Conservation (phyloP, 306 rosid genomes). For the Senna tora region DNA sequence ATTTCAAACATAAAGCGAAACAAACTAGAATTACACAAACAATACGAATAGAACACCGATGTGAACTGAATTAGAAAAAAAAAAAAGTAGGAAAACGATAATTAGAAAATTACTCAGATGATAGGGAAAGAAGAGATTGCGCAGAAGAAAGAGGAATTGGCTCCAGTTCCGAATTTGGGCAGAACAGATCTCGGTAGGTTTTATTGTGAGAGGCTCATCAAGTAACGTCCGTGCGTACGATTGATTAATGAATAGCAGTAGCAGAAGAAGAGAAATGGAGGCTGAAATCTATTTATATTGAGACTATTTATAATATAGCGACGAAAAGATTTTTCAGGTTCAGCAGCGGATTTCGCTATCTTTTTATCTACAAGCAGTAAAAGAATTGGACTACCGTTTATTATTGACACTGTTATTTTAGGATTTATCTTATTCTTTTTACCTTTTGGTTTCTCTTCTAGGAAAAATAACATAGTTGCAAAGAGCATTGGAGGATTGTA, state of each 20-base stretch:
- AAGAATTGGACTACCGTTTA: not conserved
- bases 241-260: slow-evolving; percentile 21
- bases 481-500: too few relatives aligned
- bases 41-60: slow-evolving; percentile 27
- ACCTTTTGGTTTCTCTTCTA: not conserved
- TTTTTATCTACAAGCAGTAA: too few relatives aligned
- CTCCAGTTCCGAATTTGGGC: slow-evolving; percentile 46
- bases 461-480: too few relatives aligned
- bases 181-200: slow-evolving; percentile 52
- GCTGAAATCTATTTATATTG: slow-evolving; percentile 21
- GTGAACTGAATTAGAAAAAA: not conserved
- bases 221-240: slow-evolving; percentile 37
- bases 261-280: slow-evolving; percentile 17
- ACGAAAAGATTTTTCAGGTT: slow-evolving; percentile 34
- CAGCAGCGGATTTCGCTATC: too few relatives aligned
- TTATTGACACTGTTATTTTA: slow-evolving; percentile 36
- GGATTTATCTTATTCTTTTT: not conserved
- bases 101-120: slow-evolving; percentile 45
- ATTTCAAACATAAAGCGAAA: slow-evolving; percentile 2
- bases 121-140: slow-evolving; percentile 35
- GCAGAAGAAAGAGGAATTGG: slow-evolving; percentile 48
- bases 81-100: not conserved
- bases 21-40: slow-evolving; percentile 8
- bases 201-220: slow-evolving; percentile 2
- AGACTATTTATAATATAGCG: slow-evolving; percentile 18